Percentiles rank a stretch among this genome's conserved stretches.
Conservation (phyloP, 2,329 filamentous ascomycete species). For the Stagonosporopsis tanaceti region DNA sequence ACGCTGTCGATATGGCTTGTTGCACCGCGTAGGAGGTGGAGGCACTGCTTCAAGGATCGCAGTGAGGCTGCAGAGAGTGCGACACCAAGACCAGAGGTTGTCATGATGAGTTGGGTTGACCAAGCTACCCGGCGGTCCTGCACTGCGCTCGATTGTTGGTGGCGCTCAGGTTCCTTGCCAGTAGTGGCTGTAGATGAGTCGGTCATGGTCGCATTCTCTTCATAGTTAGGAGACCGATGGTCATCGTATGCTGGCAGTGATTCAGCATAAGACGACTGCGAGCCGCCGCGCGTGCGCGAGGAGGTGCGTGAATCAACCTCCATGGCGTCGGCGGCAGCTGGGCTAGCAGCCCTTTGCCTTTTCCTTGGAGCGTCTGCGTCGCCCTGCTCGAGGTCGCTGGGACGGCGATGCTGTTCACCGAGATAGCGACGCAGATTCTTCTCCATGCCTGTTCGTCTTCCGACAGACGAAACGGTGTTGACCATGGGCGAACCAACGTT, state of each 20-base stretch:
- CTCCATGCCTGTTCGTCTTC: slow-evolving; percentile 86
- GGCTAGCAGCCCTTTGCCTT: slow-evolving; percentile 55
- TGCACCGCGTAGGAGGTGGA: slow-evolving; percentile 80
- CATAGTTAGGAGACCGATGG: slow-evolving; percentile 76
- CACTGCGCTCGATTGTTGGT: slow-evolving; percentile 30
- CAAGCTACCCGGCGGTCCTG: slow-evolving; percentile 62
- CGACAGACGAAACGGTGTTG: slow-evolving; percentile 84
- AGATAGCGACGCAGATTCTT: slow-evolving; percentile 86
- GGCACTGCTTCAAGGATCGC: slow-evolving; percentile 82
- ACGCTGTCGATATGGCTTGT: slow-evolving; percentile 81
- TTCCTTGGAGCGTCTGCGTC: slow-evolving; percentile 47
- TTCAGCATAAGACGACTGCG: slow-evolving; percentile 73
- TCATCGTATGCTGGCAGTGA: slow-evolving; percentile 86
- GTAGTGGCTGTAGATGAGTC: slow-evolving; percentile 35
- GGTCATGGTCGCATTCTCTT: slow-evolving; percentile 59
- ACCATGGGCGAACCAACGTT: slow-evolving; percentile 83
- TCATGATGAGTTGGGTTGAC: slow-evolving; percentile 86
- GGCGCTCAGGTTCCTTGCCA: slow-evolving; percentile 29
- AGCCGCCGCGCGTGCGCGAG: slow-evolving; percentile 59
- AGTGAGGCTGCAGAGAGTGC: slow-evolving; percentile 91
- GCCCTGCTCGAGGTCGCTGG: slow-evolving; percentile 59
- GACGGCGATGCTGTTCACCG: slow-evolving; percentile 61
- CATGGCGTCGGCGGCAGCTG: slow-evolving; percentile 46
- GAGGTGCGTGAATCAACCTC: slow-evolving; percentile 57
- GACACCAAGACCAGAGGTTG: slow-evolving; percentile 87